Base-by-base conservation (phyloP, 768 basidiomycete genomes). In the Paxillus involutus region DNA sequence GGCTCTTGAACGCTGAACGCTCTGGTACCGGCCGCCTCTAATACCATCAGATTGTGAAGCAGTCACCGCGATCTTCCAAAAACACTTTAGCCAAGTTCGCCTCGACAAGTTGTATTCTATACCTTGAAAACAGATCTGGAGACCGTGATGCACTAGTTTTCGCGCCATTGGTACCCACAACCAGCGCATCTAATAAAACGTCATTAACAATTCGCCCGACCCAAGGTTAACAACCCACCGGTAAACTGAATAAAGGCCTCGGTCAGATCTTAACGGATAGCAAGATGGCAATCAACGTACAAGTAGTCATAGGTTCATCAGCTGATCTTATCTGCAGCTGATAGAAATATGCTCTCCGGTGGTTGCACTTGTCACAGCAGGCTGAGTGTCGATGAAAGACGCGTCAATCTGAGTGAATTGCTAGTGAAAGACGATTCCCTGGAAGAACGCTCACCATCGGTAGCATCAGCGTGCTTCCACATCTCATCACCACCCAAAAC, bases 321-420 rank as follows among this genome's bases (percentile, higher is more conserved):
- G 91, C 93, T 61, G 91, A 95, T 43, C 96, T 76, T 57, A 98
- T 99, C 69, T 99, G 97, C 13, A 98, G 76, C 75, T 98, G 94
- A 67, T 94, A 91, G 73, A 91, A 99, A 71, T 94, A 98, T 4
- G 96, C 95, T 45, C 85, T 76, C 44, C 82, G 78, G 66, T 87
- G 77, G 65, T 95, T 94, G 69, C 96, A 99, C 61, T 94, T 93
- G 46, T 77, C 77, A 64, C 84, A 85, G 8, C 72, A 76, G 14
- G 83, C 83, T 85, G 52, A 0, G 17, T 35, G 45, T 35, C 8
- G 29, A 45, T 5, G 44, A 17, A 29, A 42, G 11, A n/a, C 19
- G 37, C 10, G 48, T 37, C 26, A 50, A 40, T 42, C n/a, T 5
- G 8, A 11, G 43, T 11, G 32, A 48, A 49, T 36, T 29, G 14